Percentiles rank a stretch among this genome's conserved stretches.
Evolutionary conservation across 352 stramenopile genomes (phyloP).

Genomic region (Phytophthora melonis): DNA sequence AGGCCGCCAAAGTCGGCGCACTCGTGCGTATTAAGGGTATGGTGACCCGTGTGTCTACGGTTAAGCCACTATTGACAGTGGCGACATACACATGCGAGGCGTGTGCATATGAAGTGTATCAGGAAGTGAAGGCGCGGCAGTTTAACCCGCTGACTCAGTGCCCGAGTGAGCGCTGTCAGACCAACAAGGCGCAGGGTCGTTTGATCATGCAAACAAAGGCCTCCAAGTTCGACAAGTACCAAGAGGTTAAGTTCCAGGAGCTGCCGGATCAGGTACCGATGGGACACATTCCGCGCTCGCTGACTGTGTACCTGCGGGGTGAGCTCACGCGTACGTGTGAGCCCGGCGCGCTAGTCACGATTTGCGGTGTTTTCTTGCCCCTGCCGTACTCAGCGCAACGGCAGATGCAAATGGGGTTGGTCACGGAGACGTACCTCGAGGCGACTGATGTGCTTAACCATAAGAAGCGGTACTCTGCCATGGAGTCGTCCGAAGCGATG

Average conservation of each 20-base stretch:
- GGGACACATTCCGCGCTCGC: constrained; percentile 96
- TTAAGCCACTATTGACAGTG: constrained; percentile 97
- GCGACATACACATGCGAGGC: constrained; percentile 98
- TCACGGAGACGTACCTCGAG: constrained; percentile 98
- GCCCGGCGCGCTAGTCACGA: constrained; percentile 96
- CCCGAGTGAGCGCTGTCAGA: constrained; percentile 89
- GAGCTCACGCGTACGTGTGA: constrained; percentile 95
- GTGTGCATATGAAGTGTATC: constrained; percentile 97
- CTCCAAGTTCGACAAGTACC: constrained; percentile 99
- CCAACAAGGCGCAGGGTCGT: constrained; percentile 79
- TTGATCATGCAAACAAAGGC: constrained; percentile 97
- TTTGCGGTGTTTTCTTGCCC: constrained; percentile 97
- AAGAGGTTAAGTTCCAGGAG: constrained; percentile 98
- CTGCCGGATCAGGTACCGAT: constrained; percentile 96
- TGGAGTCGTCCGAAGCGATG: constrained; percentile 88
- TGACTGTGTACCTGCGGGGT: constrained; percentile 93
- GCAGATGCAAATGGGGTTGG: constrained; percentile 97
- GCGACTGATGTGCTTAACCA: constrained; percentile 96
- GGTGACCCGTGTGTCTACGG: constrained; percentile 98
- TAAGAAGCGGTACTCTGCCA: constrained; percentile 98
- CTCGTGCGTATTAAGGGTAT: constrained; percentile 98
- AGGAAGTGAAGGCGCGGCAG: constrained; percentile 93
- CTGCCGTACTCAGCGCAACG: constrained; percentile 92
- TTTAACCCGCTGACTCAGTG: constrained; percentile 96
- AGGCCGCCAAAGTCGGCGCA: constrained; percentile 94